Percentiles rank a stretch among this genome's conserved stretches.
Conservation (phyloP, 208 protist genomes). For the Leishmania gerbilli region DNA sequence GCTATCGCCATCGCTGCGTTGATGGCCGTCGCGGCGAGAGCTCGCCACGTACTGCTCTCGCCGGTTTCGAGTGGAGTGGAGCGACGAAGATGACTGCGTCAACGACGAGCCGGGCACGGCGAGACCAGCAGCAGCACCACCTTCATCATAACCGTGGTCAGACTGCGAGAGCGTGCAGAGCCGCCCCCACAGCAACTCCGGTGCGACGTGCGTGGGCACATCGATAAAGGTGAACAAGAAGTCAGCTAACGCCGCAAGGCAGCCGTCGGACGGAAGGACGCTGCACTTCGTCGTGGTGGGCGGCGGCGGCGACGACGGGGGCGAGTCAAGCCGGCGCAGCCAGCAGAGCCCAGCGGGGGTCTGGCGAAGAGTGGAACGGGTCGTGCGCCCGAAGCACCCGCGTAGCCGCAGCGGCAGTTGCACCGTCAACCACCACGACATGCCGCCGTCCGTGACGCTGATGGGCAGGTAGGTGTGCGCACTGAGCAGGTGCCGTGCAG, state of each 20-base stretch:
- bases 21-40: constrained; percentile 2
- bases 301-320: background rate
- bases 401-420: constrained; percentile 35
- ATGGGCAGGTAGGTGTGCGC: constrained; percentile 26
- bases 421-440: constrained; percentile 40
- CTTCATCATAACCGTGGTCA: background rate
- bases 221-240: constrained; percentile 26
- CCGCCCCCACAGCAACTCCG: constrained; percentile 31
- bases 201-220: constrained; percentile 27
- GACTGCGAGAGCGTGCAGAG: constrained; percentile 19
- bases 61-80: background rate
- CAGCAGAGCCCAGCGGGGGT: constrained; percentile 25
- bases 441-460: constrained; percentile 33
- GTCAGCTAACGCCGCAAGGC: constrained; percentile 12
- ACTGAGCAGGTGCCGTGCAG: background rate
- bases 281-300: background rate
- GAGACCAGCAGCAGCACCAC: background rate
- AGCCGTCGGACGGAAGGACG: constrained; percentile 1
- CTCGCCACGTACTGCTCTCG: background rate
- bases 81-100: background rate
- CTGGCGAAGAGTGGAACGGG: constrained; percentile 20
- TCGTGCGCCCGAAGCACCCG: constrained; percentile 34
- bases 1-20: background rate
- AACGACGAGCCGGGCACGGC: background rate
- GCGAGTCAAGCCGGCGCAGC: constrained; percentile 12